phyloP scores from a whole-genome alignment of 345 rosid species.

The Arabidopsis arenosa region DNA sequence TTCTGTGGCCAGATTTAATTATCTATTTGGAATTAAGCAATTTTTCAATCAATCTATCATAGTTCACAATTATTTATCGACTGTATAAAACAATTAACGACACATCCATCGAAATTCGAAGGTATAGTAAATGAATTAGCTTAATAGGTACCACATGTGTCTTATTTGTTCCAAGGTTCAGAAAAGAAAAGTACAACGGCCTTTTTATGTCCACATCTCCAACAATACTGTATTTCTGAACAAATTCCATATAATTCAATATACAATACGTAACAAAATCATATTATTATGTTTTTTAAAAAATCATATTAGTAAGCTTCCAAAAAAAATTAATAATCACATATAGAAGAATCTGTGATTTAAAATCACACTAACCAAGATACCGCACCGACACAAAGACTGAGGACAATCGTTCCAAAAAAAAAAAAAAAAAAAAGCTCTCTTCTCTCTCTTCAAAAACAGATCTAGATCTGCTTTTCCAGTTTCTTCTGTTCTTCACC shows the following conservation, averaged over 20 bases:
- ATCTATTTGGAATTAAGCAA: not conserved
- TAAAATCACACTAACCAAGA: slow-evolving; percentile 21
- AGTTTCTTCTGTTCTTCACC: no score
- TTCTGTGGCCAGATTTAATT: not conserved
- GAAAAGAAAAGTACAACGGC: not conserved
- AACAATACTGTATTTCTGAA: not conserved
- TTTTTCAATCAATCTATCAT: not conserved
- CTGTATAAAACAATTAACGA: not conserved
- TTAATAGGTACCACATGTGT: slow-evolving; percentile 12
- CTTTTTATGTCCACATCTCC: slow-evolving; percentile 21
- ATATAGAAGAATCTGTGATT: not conserved
- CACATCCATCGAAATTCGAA: not conserved
- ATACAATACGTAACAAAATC: no score
- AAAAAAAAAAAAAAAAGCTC: no score
- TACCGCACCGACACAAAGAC: no score
- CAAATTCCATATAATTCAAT: not conserved
- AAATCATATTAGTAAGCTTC: slow-evolving; percentile 10
- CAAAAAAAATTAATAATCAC: slow-evolving; percentile 13
- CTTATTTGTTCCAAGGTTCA: slow-evolving; percentile 3
- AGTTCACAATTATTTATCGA: not conserved
- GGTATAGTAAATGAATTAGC: not conserved
- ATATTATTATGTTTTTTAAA: no score
- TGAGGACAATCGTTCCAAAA: no score
- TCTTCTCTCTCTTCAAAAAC: no score
- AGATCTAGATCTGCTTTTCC: no score